A percentile compares a stretch with the other conserved stretches of the same genome.
phyloP scores from a whole-genome alignment of 495 filamentous ascomycete species.

The Articulospora tetracladia region DNA sequence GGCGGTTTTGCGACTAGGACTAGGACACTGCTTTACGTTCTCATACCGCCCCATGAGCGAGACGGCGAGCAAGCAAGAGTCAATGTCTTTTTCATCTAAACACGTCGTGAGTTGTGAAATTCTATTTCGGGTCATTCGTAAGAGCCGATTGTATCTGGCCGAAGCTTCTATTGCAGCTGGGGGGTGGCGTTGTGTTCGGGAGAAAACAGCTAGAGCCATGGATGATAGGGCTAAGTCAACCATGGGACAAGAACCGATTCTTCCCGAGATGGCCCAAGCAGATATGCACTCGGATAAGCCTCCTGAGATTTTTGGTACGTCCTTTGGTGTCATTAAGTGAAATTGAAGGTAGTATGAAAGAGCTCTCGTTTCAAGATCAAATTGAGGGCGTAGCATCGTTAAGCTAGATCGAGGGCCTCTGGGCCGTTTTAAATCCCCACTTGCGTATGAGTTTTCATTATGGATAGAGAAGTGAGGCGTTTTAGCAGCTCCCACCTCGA shows the following conservation, averaged over 20 bases:
- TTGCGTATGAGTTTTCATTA: slow-evolving; percentile 28
- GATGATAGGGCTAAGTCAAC: slow-evolving; percentile 27
- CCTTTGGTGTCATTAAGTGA: slow-evolving; percentile 14
- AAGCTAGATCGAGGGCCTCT: slow-evolving; percentile 30
- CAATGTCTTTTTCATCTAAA: slow-evolving; percentile 18
- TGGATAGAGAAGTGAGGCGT: slow-evolving; percentile 20
- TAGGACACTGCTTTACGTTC: slow-evolving; percentile 11
- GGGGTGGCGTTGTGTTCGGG: slow-evolving; percentile 22
- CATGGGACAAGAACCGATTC: slow-evolving; percentile 10
- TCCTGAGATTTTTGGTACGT: slow-evolving; percentile 7
- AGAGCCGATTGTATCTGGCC: slow-evolving; percentile 17
- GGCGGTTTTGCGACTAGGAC: neutral
- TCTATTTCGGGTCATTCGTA: slow-evolving; percentile 10
- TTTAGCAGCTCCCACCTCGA: neutral
- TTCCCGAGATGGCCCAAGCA: slow-evolving; percentile 5
- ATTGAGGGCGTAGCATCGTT: slow-evolving; percentile 13
- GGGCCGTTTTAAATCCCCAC: slow-evolving; percentile 27
- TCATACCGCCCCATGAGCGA: slow-evolving; percentile 30
- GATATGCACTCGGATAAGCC: slow-evolving; percentile 8
- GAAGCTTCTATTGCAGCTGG: slow-evolving; percentile 23
- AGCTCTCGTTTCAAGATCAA: slow-evolving; percentile 22
- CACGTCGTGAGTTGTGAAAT: neutral
- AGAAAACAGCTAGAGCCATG: slow-evolving; percentile 26
- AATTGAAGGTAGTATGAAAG: slow-evolving; percentile 23
- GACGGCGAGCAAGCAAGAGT: slow-evolving; percentile 26